Evolutionary conservation across 345 rosid genomes (phyloP).

Genomic region (Psidium friedrichsthalianum): DNA sequence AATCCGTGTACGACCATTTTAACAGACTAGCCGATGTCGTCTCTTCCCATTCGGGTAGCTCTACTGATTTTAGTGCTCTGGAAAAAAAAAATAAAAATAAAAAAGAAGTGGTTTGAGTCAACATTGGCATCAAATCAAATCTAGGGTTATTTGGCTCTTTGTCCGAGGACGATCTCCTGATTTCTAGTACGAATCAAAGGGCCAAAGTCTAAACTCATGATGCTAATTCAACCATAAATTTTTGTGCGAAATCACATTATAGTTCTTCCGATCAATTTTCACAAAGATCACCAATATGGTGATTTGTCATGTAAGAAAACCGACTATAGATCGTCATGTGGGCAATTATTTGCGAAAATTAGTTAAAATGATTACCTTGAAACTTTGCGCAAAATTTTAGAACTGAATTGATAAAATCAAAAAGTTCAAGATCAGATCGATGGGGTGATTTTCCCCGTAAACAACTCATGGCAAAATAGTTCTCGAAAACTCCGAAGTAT

Average conservation of each 20-base stretch:
- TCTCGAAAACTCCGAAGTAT: neutral
- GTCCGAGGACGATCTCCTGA: too few relatives aligned
- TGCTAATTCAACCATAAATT: rapidly evolving
- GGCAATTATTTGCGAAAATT: rapidly evolving
- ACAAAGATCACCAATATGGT: rapidly evolving
- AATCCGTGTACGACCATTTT: neutral
- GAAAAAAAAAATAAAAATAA: too few relatives aligned
- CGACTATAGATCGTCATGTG: rapidly evolving
- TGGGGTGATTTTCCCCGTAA: neutral
- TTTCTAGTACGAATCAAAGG: too few relatives aligned
- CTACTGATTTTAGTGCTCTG: too few relatives aligned
- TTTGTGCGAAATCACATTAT: rapidly evolving
- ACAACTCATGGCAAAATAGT: rapidly evolving
- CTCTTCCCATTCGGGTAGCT: neutral
- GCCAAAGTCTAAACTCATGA: neutral
- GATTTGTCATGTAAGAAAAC: rapidly evolving
- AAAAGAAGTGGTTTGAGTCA: too few relatives aligned
- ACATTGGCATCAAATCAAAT: too few relatives aligned
- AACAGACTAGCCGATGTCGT: neutral
- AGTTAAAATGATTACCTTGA: rapidly evolving
- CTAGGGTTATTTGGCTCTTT: too few relatives aligned
- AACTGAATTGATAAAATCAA: rapidly evolving
- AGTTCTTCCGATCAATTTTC: neutral
- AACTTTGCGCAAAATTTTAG: rapidly evolving
- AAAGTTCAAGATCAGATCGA: rapidly evolving